phyloP scores from a whole-genome alignment of 306 rosid species.

The Mimosa bimucronata region DNA sequence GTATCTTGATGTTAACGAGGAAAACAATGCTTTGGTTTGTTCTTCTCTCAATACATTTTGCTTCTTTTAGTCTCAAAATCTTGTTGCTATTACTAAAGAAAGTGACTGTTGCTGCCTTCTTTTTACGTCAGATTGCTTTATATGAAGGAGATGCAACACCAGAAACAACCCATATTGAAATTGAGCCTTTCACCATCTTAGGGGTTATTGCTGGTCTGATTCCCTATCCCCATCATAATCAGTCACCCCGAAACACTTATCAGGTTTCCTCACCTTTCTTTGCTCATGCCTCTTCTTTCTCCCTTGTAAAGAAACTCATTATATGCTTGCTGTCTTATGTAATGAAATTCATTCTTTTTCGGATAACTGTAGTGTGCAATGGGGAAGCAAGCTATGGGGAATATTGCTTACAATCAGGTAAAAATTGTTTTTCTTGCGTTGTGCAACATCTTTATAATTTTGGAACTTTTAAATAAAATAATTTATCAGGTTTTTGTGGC shows the following conservation, averaged over 20 bases:
- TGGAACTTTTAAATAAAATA: constrained; percentile 2
- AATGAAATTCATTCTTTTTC: constrained; percentile 36
- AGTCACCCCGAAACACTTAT: constrained; percentile 97
- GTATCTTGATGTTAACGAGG: constrained; percentile 97
- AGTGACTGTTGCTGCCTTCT: constrained; percentile 16
- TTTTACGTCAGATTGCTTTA: constrained; percentile 71
- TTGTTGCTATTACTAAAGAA: constrained; percentile 13
- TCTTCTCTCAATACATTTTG: constrained; percentile 30
- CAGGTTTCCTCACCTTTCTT: constrained; percentile 56
- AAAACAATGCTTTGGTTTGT: constrained; percentile 91
- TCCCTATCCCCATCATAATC: constrained; percentile 99
- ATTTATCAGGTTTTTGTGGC: neutral
- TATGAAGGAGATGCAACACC: constrained; percentile 77
- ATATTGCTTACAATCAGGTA: constrained; percentile 91
- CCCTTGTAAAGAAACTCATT: neutral
- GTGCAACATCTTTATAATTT: neutral
- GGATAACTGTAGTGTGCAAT: constrained; percentile 72
- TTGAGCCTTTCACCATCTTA: constrained; percentile 91
- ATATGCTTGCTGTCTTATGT: constrained; percentile 2
- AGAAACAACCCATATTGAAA: constrained; percentile 83
- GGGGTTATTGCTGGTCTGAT: constrained; percentile 93
- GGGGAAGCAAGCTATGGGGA: constrained; percentile 99
- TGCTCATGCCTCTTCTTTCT: neutral
- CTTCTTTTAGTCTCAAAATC: constrained; percentile 26
- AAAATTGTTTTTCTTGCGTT: constrained; percentile 34